Base-by-base conservation (phyloP, 169 alveolate species). In the Theileria sp. region DNA sequence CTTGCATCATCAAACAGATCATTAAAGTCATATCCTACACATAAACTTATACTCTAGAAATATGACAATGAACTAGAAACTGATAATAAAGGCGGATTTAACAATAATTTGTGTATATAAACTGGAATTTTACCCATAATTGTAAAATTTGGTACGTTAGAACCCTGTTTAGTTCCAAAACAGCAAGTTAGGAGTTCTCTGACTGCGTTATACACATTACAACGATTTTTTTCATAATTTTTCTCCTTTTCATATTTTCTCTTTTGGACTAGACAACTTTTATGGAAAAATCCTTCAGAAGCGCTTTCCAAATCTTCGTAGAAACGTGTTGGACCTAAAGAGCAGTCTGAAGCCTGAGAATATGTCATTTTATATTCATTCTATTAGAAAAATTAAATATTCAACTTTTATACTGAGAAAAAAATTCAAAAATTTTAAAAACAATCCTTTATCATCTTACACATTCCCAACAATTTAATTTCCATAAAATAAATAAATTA, bases 261-360 rank as follows among this genome's bases (percentile, higher is more conserved):
- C 44, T 76, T 64, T 54, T 54, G 38, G 30, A 50, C 26, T 15
- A 36, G 74, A 6, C 75, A 44, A 8, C 78, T 80, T 28, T 80
- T 73, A 36, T 68, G 62, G 51, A 83, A 56, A 75, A 83, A 83
- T 65, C 75, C 75, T 72, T 83, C 89, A 65, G 89, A 83, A 61
- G 86, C 89, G 61, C 79, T 77, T 64, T 83, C 86, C 77, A 81
- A 73, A 36, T 83, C 86, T 6, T 70, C 89, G 61, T 77, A 83
- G 65, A 83, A 83, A 44, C 82, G 60, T n/a, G 82, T 77, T 23
- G 66, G 38, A n/a, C 66, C 34, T 13, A 23, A 7, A 25, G 80
- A 74, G 38, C 75, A 62, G 32, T 26, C 65, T 21, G 80, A 74
- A 19, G 71, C 49, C 49, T 64, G 72, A 3, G 72, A 64, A 21